Percentiles rank a stretch among this genome's conserved stretches.
Evolutionary conservation across 257 asterid species (phyloP).

Genomic region (Capsicum pubescens): DNA sequence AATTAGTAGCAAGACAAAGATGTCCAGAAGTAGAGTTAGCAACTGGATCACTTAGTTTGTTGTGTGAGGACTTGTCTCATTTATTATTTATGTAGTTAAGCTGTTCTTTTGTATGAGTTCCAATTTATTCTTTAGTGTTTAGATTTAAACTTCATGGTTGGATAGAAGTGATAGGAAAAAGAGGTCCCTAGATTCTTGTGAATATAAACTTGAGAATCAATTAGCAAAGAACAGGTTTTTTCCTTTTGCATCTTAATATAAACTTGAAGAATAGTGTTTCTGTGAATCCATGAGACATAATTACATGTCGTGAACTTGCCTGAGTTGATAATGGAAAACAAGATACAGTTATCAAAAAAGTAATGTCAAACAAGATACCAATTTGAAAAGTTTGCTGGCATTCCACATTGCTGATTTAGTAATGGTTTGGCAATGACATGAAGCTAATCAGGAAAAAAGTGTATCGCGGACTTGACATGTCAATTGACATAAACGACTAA

Average conservation of each 20-base stretch:
- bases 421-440: constrained; percentile 5
- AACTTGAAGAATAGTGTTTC: constrained; percentile 17
- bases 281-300: constrained; percentile 13
- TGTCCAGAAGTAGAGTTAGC: neutral
- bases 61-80: constrained; percentile 12
- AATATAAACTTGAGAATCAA: neutral
- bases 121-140: constrained; percentile 4
- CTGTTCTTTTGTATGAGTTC: neutral
- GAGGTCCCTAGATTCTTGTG: neutral
- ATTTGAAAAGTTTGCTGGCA: constrained; percentile 13
- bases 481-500: constrained; percentile 17
- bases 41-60: constrained; percentile 7
- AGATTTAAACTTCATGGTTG: constrained; percentile 24
- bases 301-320: neutral
- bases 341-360: neutral
- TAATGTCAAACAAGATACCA: neutral
- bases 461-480: neutral
- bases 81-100: neutral
- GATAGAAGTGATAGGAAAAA: neutral
- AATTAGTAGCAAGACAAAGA: neutral
- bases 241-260: neutral
- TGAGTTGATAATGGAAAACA: constrained; percentile 12
- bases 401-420: constrained; percentile 24
- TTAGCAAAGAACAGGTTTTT: constrained; percentile 11
- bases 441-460: neutral